Evolutionary conservation across 176 grass and related monocot genomes (phyloP), one percentile per base, ranked within the genome.

Genomic region (Phoenix dactylifera): DNA sequence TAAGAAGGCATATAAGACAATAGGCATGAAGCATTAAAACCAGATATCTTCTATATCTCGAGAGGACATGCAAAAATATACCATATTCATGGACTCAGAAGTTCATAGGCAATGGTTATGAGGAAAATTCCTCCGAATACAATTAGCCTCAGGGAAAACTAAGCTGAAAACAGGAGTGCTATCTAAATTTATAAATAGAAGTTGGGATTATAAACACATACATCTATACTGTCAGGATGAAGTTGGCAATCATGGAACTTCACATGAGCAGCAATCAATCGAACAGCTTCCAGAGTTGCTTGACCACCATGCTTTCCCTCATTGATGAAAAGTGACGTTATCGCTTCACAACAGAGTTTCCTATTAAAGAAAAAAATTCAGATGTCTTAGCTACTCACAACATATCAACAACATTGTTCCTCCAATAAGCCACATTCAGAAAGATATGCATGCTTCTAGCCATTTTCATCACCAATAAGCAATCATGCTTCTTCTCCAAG

Each of bases 231-330:
- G 77, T 97, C 84, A 51, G 83, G 93, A 78, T 97, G 83, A 51
- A 97, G 79, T n/a, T 85, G 93, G 76, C 93, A 92, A 70, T 97
- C 50, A 78, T 83, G 58, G 65, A 77, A 57, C 64, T 92, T 97
- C 59, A 97, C 93, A 74, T 72, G 78, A 79, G 77, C 63, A 28
- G 93, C 84, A 64, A 97, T 92, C 64, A 97, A 74, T 62, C 93
- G 75, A 69, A 92, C 93, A 51, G 84, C 84, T 80, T 84, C 84
- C 66, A 97, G 71, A 54, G 87, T 92, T 74, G 87, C 93, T 81
- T 88, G 84, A 53, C 93, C 87, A 51, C 81, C 84, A 70, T 97
- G 87, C 52, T 97, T 97, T 77, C 87, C 93, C 77, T 92, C 87
- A 75, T 91, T 88, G 72, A 68, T 58, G 76, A 97, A 97, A 57